A percentile compares a stretch with the other conserved stretches of the same genome.
These are phyloP conservation scores for Phyllosticta citriasiana DNA, from an alignment of 2,329 filamentous ascomycete species.

Conservation along the genomic window DNA sequence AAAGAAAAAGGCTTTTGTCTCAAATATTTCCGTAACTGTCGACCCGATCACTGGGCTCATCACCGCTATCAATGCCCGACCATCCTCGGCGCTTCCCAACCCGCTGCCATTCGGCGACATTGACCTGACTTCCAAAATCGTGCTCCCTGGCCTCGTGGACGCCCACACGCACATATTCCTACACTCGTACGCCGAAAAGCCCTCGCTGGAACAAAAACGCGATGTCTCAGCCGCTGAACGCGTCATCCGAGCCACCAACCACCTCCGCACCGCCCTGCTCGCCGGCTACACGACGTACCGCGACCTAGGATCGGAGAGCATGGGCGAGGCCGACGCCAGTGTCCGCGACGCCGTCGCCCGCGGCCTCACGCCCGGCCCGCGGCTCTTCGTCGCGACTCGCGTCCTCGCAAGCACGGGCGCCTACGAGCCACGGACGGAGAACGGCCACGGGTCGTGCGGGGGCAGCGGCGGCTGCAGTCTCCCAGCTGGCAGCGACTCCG, in stretches of 20 bases:
- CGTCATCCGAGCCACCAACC: slow-evolving; percentile 44
- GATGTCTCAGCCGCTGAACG: slow-evolving; percentile 50
- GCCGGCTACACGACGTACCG: slow-evolving; percentile 52
- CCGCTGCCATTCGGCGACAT: slow-evolving; percentile 32
- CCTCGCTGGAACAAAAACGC: slow-evolving; percentile 41
- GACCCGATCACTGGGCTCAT: slow-evolving; percentile 34
- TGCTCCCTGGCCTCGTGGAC: slow-evolving; percentile 46
- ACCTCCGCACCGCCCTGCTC: slow-evolving; percentile 42
- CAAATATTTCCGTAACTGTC: slow-evolving; percentile 36
- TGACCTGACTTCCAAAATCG: slow-evolving; percentile 42
- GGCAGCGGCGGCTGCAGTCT: slow-evolving; percentile 18
- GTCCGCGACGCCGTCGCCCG: slow-evolving; percentile 46
- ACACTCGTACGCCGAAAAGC: slow-evolving; percentile 33
- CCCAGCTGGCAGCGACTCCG: slow-evolving; percentile 34
- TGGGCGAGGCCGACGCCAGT: slow-evolving; percentile 41
- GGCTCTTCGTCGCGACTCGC: slow-evolving; percentile 46
- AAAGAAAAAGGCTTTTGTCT: slow-evolving; percentile 30
- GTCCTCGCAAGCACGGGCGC: slow-evolving; percentile 41
- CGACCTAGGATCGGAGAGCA: slow-evolving; percentile 45
- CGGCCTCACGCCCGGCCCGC: slow-evolving; percentile 44
- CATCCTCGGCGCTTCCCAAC: slow-evolving; percentile 15
- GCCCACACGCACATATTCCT: slow-evolving; percentile 49
- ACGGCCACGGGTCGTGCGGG: slow-evolving; percentile 15
- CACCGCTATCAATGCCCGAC: slow-evolving; percentile 22
- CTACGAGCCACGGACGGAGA: slow-evolving; percentile 42